phyloP scores from a whole-genome alignment of 805 yeast genomes.

The Kodamaea neixiangensis region DNA sequence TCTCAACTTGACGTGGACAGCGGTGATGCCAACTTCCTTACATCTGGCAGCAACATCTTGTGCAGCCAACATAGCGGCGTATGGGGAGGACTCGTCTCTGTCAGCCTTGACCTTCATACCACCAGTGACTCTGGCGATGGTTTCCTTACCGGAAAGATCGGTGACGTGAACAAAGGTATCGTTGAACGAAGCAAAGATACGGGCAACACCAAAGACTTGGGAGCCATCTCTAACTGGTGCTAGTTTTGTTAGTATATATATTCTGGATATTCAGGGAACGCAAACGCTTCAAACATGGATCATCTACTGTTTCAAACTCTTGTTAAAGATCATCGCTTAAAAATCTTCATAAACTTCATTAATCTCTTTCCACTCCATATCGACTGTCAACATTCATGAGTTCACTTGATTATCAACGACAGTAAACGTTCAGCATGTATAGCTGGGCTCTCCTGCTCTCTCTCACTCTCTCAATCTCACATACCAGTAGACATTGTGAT shows the following conservation, averaged over 20 bases:
- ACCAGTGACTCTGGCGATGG: slow-evolving; percentile 99
- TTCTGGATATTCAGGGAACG: background rate
- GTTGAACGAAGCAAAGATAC: slow-evolving; percentile 99
- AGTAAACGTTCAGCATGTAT: background rate
- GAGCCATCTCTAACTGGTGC: slow-evolving; percentile 80
- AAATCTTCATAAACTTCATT: background rate
- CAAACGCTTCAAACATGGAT: background rate
- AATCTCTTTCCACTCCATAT: background rate
- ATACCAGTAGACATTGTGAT: slow-evolving; percentile 21
- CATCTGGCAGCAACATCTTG: slow-evolving; percentile 99
- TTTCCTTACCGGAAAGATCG: slow-evolving; percentile 99
- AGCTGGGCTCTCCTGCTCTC: background rate
- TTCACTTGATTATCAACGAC: background rate
- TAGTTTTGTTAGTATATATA: slow-evolving; percentile 18
- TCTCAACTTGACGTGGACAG: slow-evolving; percentile 99
- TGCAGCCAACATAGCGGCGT: slow-evolving; percentile 99
- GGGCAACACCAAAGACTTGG: slow-evolving; percentile 99
- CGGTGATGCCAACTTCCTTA: slow-evolving; percentile 99
- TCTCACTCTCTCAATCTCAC: slow-evolving; percentile 6
- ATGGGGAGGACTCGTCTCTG: slow-evolving; percentile 99
- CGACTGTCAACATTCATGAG: background rate
- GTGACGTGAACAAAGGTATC: slow-evolving; percentile 99
- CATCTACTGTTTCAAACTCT: background rate
- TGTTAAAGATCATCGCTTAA: background rate
- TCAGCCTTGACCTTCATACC: slow-evolving; percentile 99